A percentile compares a stretch with the other conserved stretches of the same genome.
Conservation (phyloP, 73 alveolate species). For the Paramecium biaurelia region DNA sequence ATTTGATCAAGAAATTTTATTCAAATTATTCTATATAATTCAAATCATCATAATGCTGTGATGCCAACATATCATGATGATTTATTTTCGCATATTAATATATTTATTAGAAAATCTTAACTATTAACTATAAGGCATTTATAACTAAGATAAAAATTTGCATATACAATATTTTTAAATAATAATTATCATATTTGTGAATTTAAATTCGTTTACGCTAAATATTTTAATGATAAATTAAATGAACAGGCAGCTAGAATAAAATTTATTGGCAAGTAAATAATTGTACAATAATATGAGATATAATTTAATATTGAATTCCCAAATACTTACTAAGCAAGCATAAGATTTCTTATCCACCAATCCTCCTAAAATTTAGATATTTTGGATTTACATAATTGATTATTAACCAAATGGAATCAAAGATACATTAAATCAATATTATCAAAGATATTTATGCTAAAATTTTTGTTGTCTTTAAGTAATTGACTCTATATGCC, state of each 20-base stretch:
- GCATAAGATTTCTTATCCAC: not conserved
- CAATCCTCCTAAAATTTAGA: not conserved
- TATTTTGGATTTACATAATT: not conserved
- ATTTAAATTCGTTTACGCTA: not conserved
- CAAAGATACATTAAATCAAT: not conserved
- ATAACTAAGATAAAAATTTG: too few species aligned
- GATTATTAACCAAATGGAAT: not conserved
- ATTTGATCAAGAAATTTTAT: too few species aligned
- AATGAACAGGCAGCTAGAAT: not conserved
- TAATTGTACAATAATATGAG: not conserved
- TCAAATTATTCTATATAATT: too few species aligned
- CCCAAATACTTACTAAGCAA: not conserved
- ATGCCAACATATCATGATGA: too few species aligned
- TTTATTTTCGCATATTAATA: too few species aligned
- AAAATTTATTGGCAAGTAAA: not conserved
- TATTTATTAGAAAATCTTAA: too few species aligned
- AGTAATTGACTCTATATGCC: not conserved
- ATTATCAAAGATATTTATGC: not conserved
- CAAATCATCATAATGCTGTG: too few species aligned
- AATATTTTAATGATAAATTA: slow-evolving; percentile 20
- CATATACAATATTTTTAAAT: too few species aligned
- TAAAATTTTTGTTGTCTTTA: not conserved
- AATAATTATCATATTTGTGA: not conserved
- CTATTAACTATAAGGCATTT: too few species aligned
- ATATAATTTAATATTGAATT: not conserved